A percentile compares a stretch with the other conserved stretches of the same genome.
phyloP scores from a whole-genome alignment of 179 eudicot genomes.

The Kewa caespitosa region DNA sequence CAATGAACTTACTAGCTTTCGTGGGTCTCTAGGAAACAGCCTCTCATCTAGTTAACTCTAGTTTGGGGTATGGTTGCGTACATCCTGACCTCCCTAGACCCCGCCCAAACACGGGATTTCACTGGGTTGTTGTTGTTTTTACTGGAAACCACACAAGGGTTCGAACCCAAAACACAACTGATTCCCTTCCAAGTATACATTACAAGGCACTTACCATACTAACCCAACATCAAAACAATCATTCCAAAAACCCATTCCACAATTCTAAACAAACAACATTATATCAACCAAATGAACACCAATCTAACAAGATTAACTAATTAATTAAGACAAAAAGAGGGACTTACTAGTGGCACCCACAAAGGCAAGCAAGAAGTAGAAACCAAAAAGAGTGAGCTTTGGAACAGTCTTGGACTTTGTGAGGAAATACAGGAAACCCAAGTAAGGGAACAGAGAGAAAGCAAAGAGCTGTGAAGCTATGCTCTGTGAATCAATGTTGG shows the following conservation, averaged over 20 bases:
- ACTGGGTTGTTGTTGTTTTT: too few species aligned
- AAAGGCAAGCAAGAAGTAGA: constrained; percentile 98
- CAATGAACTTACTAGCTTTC: too few species aligned
- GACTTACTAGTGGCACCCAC: constrained; percentile 95
- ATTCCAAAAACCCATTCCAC: not conserved
- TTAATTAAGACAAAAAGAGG: not conserved
- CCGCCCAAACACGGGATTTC: too few species aligned
- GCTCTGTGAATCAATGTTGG: constrained; percentile 84
- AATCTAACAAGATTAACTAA: not conserved
- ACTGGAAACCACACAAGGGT: too few species aligned
- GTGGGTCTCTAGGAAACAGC: too few species aligned
- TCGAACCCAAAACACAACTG: not conserved
- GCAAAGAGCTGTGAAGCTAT: constrained; percentile 97
- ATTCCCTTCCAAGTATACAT: not conserved
- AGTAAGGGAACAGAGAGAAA: constrained; percentile 82
- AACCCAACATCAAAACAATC: not conserved
- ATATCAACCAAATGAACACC: not conserved
- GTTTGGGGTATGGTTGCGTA: too few species aligned
- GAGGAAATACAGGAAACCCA: constrained; percentile 89
- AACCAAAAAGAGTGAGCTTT: constrained; percentile 88
- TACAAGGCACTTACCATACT: not conserved
- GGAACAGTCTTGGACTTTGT: constrained; percentile 87
- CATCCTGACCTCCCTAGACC: too few species aligned
- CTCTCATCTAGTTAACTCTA: too few species aligned
- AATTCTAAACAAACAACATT: not conserved